Evolutionary conservation across 2,329 filamentous ascomycete genomes (phyloP), one percentile per base, ranked within the genome.

Genomic region (Pseudofabraea citricarpa): DNA sequence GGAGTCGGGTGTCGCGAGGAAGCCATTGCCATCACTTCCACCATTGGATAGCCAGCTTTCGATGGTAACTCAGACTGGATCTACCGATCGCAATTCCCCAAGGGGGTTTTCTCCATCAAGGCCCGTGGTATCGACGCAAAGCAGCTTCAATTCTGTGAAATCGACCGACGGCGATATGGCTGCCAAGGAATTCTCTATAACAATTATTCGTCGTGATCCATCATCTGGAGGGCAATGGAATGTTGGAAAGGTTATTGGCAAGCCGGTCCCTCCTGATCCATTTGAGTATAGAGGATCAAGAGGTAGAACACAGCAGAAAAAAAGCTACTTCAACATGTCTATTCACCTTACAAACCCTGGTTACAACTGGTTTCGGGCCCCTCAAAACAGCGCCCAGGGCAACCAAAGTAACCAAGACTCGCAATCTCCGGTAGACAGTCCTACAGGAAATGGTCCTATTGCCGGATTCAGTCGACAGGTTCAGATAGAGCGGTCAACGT

Each of bases 151-250:
- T 13, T 15, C 36, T 18, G 41, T 31, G 15, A 18, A 19, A 16
- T 40, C 22, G 16, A 31, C 9, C 26, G 24, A 20, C 12, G 16
- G 15, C 9, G 20, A 16, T 21, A 24, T 16, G 23, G 32, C 43
- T 9, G 10, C 16, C 13, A 37, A 37, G 21, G 35, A 37, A 20
- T 62, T 61, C 41, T 59, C 56, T 8, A 56, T 63, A 45, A 63
- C 79, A 0, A 63, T 90, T 12, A 88, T 90, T 54, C 81, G 86
- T n/a, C 77, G 85, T 50, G 83, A 90, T 58, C 83, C 83, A 1
- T 71, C 74, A 18, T 78, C 81, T 7, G 79, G 80, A 6, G 72
- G 72, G 43, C 86, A 90, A 61, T 89, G 85, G 84, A 90, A 90
- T 56, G 74, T 90, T 10, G 86, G 81, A 18, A 80, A 73, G 43